Conservation (phyloP, 352 stramenopile species). For the Phytophthora fragariae region DNA sequence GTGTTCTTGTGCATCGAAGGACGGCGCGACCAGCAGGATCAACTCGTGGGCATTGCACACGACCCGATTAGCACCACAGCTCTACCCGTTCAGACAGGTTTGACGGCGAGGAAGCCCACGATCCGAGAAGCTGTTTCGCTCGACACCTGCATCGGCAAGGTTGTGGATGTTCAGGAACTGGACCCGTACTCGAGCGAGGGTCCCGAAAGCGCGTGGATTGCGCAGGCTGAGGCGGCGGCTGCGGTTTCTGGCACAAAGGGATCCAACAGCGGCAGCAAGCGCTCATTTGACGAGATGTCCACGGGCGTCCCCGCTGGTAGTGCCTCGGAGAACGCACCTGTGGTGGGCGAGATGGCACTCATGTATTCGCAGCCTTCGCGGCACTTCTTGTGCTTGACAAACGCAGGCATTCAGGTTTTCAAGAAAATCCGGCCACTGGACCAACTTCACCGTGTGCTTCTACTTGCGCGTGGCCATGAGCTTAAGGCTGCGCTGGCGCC, state of each 20-base stretch:
- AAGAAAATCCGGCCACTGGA: slow-evolving; percentile 92
- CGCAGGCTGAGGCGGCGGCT: slow-evolving; percentile 12
- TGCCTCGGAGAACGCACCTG: slow-evolving; percentile 25
- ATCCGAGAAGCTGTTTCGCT: slow-evolving; percentile 81
- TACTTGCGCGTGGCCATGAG: slow-evolving; percentile 73
- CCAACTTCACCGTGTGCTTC: slow-evolving; percentile 80
- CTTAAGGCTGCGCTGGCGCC: slow-evolving; percentile 69
- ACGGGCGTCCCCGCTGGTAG: slow-evolving; percentile 34
- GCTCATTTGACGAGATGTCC: slow-evolving; percentile 85
- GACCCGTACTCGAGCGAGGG: slow-evolving; percentile 48
- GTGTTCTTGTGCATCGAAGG: slow-evolving; percentile 85
- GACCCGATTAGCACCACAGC: slow-evolving; percentile 78
- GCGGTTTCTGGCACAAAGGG: slow-evolving; percentile 26
- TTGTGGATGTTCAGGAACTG: slow-evolving; percentile 83
- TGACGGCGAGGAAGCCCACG: slow-evolving; percentile 65
- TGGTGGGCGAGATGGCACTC: slow-evolving; percentile 77
- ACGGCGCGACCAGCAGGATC: slow-evolving; percentile 79
- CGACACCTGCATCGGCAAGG: slow-evolving; percentile 83
- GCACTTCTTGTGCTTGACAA: slow-evolving; percentile 89
- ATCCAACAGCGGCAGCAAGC: slow-evolving; percentile 51
- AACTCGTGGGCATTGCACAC: slow-evolving; percentile 76
- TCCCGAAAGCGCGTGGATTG: slow-evolving; percentile 30
- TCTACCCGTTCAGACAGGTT: slow-evolving; percentile 51
- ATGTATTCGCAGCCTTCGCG: slow-evolving; percentile 85
- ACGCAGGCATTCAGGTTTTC: slow-evolving; percentile 88